These are phyloP conservation scores for Colletotrichum sp. DNA, from an alignment of 2,329 filamentous ascomycete genomes.

Conservation along the genomic window DNA sequence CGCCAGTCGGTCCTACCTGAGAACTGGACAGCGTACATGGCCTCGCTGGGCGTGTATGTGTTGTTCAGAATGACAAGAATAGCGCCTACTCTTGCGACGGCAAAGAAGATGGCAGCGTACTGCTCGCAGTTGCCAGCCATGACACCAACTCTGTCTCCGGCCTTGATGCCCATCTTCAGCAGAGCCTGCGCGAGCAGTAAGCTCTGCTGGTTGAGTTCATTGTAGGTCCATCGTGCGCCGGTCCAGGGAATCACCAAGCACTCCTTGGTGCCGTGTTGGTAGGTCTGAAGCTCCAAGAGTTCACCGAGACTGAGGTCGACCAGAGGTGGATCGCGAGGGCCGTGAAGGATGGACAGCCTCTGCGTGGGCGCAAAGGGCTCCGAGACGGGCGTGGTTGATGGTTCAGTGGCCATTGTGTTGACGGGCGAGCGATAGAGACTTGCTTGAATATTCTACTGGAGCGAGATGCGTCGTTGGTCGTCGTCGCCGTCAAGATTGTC, in stretches of 20 bases:
- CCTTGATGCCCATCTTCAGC: conserved; percentile 68
- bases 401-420: conserved; percentile 31
- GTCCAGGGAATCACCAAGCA: conserved; percentile 80
- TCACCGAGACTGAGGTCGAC: conserved; percentile 75
- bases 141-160: conserved; percentile 74
- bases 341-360: conserved; percentile 66
- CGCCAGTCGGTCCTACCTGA: conserved; percentile 52
- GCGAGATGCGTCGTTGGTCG: not conserved
- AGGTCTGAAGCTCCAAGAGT: conserved; percentile 73
- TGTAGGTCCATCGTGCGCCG: conserved; percentile 74
- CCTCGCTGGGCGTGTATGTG: conserved; percentile 78
- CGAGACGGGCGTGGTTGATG: conserved; percentile 27
- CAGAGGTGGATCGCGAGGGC: conserved; percentile 71
- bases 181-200: conserved; percentile 68
- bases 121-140: conserved; percentile 83
- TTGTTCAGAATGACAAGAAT: conserved; percentile 82
- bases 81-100: conserved; percentile 69
- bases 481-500: not conserved
- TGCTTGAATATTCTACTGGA: not conserved
- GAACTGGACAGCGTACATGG: conserved; percentile 73
- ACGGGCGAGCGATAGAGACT: not conserved
- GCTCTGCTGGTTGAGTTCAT: conserved; percentile 66
- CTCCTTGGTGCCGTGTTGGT: conserved; percentile 68
- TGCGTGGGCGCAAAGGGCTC: conserved; percentile 35
- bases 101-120: conserved; percentile 80